Base-by-base conservation (phyloP, 768 basidiomycete genomes). In the Phylloporus arenicola region DNA sequence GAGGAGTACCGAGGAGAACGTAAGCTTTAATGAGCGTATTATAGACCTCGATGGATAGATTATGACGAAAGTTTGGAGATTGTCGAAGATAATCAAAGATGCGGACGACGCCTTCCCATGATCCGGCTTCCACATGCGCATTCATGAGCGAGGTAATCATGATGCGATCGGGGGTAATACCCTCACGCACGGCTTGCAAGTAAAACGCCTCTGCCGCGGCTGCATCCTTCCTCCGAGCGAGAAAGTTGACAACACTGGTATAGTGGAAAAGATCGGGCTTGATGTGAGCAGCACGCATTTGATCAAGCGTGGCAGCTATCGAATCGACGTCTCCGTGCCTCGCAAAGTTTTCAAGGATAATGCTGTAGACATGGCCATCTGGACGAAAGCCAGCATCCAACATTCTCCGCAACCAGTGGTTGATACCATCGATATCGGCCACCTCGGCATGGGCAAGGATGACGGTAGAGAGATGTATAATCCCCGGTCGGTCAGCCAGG, bases 11-110 rank as follows among this genome's bases (percentile, higher is more conserved):
- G 31, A 89, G 78, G 42, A 86, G 72, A 47, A 95, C 79, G 60
- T 90, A 87, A 2, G 91, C 90, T 67, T 89, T 90, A 57, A 95
- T 70, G 22, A 96, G 75, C 22, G 81, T 81, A 65, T 92, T 92
- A 67, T 82, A 84, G 45, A 85, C 75, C 43, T 81, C 76, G 61
- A 86, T 75, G 37, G 77, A 71, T 34, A 82, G 70, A 45, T 70
- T 64, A 38, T 72, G 64, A 37, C 70, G 62, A 47, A 70, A 67
- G 47, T 57, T 43, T 11, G 62, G 60, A 25, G 71, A 63, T 31
- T 70, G 57, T 33, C 68, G 65, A 40, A 90, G 69, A 55, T 78
- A 81, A 55, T 85, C 79, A 60, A 86, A 95, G 12, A 82, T 70
- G 20, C 78, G 75, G 50, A 91, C 75, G 17, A 85, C 90, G 22